Base-by-base conservation (phyloP, 2,329 filamentous ascomycete genomes). In the Alternaria hordeiaustralica region DNA sequence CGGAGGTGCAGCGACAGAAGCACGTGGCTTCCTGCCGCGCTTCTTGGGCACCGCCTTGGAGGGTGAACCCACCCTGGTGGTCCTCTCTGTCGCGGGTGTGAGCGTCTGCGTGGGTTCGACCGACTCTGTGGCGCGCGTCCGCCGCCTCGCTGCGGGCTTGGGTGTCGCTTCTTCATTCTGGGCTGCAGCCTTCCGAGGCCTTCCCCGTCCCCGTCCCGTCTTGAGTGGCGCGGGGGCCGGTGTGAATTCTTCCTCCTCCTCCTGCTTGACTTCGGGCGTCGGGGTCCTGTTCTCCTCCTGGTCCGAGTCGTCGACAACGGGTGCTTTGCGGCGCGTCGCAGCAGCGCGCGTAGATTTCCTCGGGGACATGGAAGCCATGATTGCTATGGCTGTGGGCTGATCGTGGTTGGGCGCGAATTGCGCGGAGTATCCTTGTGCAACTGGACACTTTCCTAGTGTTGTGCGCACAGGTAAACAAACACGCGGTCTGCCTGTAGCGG, bases 161-260 rank as follows among this genome's bases (percentile, higher is more conserved):
- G 82, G 84, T 23, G 87, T 84, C 8, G 86, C 80, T 60, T 67
- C 58, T 33, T 67, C 68, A 20, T 63, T 74, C 6, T 83, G 81
- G 26, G 66, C 70, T 46, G 58, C 64, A 30, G 68, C 62, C 58
- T 76, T 78, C 46, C 85, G 82, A 67, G 87, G 83, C n/a, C 87
- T 84, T 57, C 87, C 84, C 64, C 89, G 87, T 67, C 86, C 75
- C 84, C 55, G 84, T 30, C 84, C 87, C 50, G 83, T 84, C 63
- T 86, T 86, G 59, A 87, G 84, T 1, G 90, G 87, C 51, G 90
- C 91, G 2, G 91, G 87, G 50, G 91, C 91, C 3, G 93, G 93
- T 47, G 91, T 91, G 74, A 94, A 96, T 54, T 97, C 92, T 54
- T 94, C 92, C 51, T 94, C 91, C 67, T 92, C 91, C 15, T 87